Evolutionary conservation across 257 asterid species (phyloP), one percentile per base, ranked within the genome.

Genomic region (Przewalskia tangutica): DNA sequence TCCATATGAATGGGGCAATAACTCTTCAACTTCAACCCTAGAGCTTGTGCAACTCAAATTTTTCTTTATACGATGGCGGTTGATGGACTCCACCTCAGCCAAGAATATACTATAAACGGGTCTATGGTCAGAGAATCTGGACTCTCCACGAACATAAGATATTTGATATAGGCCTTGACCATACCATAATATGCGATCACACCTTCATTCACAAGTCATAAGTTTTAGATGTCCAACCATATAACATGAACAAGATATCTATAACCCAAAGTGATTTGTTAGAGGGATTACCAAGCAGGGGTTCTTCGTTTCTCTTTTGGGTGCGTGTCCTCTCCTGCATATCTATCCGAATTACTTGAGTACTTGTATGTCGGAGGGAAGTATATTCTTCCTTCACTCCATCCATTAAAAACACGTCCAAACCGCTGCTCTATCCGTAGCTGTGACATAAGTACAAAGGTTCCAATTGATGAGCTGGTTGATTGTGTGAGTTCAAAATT

Each of bases 281-380:
- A 67, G 70, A 87, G 71, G 55, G 10, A 82, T 82, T 91, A 93
- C 98, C 98, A 95, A 81, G 98, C 98, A 10, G 97, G 98, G 3
- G 98, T 95, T 89, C 97, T 82, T 64, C 98, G 89, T 87, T 95
- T 95, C 88, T 91, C 97, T 82, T 91, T 95, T 4, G 91, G 93
- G 80, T 89, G 93, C 87, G 87, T 85, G 50, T 89, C 88, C 81
- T 95, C 98, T 6, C 98, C 98, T 8, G 97, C 92, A 11, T 95
- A 95, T 84, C 95, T 86, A 83, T 95, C 97, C 0, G 98, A 95
- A 86, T 95, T 95, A 81, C 89, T 90, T 5, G 95, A 95, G 70
- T 95, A 95, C 79, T 95, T 95, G 87, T 95, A 95, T 4, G 98
- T 95, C 0, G 98, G 98, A 75, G 98, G 98, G 82, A 95, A 95